Conservation (phyloP, 2,329 filamentous ascomycete species). For the Aureobasidium leucospermi region DNA sequence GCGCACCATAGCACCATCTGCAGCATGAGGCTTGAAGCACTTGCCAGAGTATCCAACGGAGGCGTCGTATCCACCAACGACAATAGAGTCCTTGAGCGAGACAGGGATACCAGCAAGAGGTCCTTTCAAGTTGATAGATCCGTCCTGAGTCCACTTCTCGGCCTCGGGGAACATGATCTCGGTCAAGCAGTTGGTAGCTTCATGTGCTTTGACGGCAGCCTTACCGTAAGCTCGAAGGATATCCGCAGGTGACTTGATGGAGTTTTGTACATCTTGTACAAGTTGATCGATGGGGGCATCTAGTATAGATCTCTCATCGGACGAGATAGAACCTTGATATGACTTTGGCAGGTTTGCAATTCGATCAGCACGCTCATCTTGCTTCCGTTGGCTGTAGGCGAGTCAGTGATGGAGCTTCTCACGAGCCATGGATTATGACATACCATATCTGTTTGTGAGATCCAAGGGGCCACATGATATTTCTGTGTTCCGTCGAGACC, state of each 20-base stretch:
- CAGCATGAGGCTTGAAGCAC: constrained; percentile 55
- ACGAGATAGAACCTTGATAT: constrained; percentile 61
- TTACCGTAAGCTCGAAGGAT: constrained; percentile 84
- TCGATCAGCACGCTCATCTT: constrained; percentile 62
- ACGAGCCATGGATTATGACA: not conserved
- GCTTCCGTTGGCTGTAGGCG: constrained; percentile 62
- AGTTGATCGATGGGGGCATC: constrained; percentile 68
- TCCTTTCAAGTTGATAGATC: constrained; percentile 63
- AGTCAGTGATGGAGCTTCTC: not conserved
- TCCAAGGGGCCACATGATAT: constrained; percentile 8
- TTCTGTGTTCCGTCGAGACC: not conserved
- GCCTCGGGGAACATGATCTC: constrained; percentile 76
- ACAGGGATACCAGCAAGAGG: constrained; percentile 82
- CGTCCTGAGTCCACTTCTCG: constrained; percentile 59
- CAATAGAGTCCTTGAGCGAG: constrained; percentile 69
- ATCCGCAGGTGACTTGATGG: constrained; percentile 56
- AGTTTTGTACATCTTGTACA: constrained; percentile 69
- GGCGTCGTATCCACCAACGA: constrained; percentile 75
- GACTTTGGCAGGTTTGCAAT: constrained; percentile 58
- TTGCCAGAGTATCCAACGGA: constrained; percentile 73
- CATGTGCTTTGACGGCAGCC: constrained; percentile 73
- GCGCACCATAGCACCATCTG: constrained; percentile 66
- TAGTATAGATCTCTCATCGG: constrained; percentile 59
- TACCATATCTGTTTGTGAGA: constrained; percentile 3
- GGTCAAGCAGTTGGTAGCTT: constrained; percentile 82